A percentile compares a stretch with the other conserved stretches of the same genome.
Conservation (phyloP, 805 yeast genomes). For the Lipomyces orientalis region DNA sequence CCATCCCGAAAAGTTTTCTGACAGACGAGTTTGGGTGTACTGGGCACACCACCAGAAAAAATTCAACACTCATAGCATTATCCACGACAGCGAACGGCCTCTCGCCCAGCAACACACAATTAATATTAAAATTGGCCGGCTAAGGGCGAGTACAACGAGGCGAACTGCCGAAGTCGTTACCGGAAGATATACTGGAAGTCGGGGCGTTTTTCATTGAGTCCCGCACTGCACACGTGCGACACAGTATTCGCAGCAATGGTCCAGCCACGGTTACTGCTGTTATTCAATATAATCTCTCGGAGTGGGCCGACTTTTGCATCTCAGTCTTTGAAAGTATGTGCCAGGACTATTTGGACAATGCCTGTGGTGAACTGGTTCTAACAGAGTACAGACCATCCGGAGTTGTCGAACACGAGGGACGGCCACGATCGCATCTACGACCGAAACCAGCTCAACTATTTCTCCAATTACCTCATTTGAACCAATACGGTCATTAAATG, state of each 20-base stretch:
- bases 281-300: neutral
- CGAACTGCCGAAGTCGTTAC: neutral
- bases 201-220: neutral
- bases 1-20: neutral
- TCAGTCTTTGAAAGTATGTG: neutral
- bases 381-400: neutral
- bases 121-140: neutral
- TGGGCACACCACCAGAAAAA: neutral
- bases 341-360: neutral
- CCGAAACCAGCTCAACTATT: neutral
- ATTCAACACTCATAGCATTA: neutral
- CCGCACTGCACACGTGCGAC: neutral
- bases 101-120: neutral
- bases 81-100: neutral
- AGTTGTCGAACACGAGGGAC: neutral
- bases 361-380: neutral
- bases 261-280: slow-evolving; percentile 2
- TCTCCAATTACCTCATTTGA: neutral
- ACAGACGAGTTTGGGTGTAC: neutral
- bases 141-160: neutral
- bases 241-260: neutral
- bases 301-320: neutral
- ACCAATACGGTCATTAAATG: neutral
- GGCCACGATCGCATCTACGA: neutral
- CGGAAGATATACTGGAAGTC: neutral